Evolutionary conservation across 495 filamentous ascomycete genomes (phyloP).

Genomic region (Penicillium silybi): DNA sequence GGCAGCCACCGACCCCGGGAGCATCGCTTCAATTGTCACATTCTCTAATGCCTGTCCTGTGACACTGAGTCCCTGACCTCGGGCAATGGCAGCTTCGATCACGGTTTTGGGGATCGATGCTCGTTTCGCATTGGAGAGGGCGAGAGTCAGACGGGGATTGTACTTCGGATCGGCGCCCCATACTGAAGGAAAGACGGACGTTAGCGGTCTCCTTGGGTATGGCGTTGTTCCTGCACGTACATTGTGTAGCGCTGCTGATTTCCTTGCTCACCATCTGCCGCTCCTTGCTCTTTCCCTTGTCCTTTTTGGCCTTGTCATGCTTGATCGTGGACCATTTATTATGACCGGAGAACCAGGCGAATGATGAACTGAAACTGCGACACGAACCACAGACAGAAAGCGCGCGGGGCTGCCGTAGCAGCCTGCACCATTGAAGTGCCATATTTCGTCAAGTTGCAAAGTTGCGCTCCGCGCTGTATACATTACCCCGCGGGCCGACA

Average conservation of each 20-base stretch:
- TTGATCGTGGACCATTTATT: constrained; percentile 93
- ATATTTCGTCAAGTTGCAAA: constrained; percentile 3
- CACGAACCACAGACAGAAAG: constrained; percentile 12
- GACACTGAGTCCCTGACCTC: constrained; percentile 77
- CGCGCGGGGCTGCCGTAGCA: constrained; percentile 6
- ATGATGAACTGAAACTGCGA: constrained; percentile 49
- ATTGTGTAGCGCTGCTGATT: constrained; percentile 51
- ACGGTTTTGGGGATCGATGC: constrained; percentile 74
- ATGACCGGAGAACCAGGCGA: constrained; percentile 61
- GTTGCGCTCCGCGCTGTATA: constrained; percentile 7
- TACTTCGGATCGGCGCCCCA: constrained; percentile 64
- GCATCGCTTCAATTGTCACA: constrained; percentile 75
- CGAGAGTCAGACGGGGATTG: constrained; percentile 69
- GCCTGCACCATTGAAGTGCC: constrained; percentile 15
- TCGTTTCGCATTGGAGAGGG: constrained; percentile 79
- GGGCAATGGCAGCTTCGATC: constrained; percentile 79
- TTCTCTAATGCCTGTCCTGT: constrained; percentile 69
- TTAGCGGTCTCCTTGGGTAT: constrained; percentile 9
- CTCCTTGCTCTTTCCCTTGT: constrained; percentile 54
- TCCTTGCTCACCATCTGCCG: constrained; percentile 49
- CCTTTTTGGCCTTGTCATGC: constrained; percentile 84
- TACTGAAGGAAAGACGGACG: constrained; percentile 27
- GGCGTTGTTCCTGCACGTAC: constrained; percentile 25
- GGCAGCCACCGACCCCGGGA: constrained; percentile 71
- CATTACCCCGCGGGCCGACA: constrained; percentile 29